A percentile compares a stretch with the other conserved stretches of the same genome.
Conservation (phyloP, 2,329 filamentous ascomycete genomes). For the Emergomyces africanus region DNA sequence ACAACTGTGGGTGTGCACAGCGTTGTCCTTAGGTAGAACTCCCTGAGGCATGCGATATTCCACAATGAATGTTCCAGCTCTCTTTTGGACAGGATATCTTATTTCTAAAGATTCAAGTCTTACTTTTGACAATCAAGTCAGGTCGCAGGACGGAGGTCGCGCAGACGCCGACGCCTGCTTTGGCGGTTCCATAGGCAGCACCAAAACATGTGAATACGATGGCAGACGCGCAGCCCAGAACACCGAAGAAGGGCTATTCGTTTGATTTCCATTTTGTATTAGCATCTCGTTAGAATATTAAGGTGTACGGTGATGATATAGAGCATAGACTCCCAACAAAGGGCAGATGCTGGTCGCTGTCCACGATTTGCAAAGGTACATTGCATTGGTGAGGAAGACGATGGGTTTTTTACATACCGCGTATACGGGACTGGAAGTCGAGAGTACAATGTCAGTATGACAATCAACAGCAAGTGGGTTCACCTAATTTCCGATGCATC, state of each 20-base stretch:
- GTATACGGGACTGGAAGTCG: constrained; percentile 70
- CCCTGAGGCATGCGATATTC: not conserved
- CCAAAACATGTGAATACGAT: constrained; percentile 96
- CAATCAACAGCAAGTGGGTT: not conserved
- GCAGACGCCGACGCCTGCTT: constrained; percentile 97
- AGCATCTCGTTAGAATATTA: constrained; percentile 10
- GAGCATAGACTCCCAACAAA: not conserved
- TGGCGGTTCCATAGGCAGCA: constrained; percentile 96
- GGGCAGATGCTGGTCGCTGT: not conserved
- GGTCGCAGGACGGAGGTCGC: constrained; percentile 97
- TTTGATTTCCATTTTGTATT: constrained; percentile 5
- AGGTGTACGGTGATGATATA: not conserved
- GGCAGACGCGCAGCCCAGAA: constrained; percentile 89
- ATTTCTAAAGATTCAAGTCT: constrained; percentile 26
- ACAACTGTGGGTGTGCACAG: not conserved
- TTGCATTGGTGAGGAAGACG: not conserved
- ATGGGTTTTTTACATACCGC: constrained; percentile 60
- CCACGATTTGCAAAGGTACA: not conserved
- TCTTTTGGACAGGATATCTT: not conserved
- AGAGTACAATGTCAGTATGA: constrained; percentile 12
- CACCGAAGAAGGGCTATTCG: constrained; percentile 76
- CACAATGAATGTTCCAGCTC: not conserved
- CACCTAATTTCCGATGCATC: not conserved
- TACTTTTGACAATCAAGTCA: constrained; percentile 99
- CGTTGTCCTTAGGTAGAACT: not conserved